A percentile compares a stretch with the other conserved stretches of the same genome.
Evolutionary conservation across 208 protist genomes (phyloP).

Genomic region (Crithidia mellificae): DNA sequence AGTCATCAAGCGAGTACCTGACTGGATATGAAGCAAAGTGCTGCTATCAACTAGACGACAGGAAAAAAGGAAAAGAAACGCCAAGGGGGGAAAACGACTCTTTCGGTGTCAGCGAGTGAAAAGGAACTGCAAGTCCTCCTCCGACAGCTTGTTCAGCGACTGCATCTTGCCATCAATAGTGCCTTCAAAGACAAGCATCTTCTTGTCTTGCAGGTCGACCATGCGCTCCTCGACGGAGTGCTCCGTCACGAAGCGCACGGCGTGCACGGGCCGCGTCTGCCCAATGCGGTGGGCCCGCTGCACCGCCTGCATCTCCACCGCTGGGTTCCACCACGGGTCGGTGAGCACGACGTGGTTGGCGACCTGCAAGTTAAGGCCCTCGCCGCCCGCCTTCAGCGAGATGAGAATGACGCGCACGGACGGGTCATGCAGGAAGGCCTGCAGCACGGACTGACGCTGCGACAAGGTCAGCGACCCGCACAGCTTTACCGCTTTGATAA

Average conservation of each 20-base stretch:
- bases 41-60: neutral
- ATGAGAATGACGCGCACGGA: slow-evolving; percentile 96
- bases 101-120: slow-evolving; percentile 63
- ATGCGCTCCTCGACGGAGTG: slow-evolving; percentile 91
- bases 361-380: slow-evolving; percentile 98
- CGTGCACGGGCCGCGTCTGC: slow-evolving; percentile 95
- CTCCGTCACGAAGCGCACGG: slow-evolving; percentile 96
- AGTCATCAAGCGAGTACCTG: no score
- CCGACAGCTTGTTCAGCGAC: slow-evolving; percentile 77
- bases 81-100: neutral
- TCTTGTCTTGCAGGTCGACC: slow-evolving; percentile 92
- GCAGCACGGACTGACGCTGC: slow-evolving; percentile 80
- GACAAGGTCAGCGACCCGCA: slow-evolving; percentile 88
- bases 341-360: slow-evolving; percentile 98
- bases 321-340: slow-evolving; percentile 98
- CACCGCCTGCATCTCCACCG: slow-evolving; percentile 98
- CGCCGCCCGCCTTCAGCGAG: slow-evolving; percentile 97
- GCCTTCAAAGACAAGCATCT: slow-evolving; percentile 93
- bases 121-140: slow-evolving; percentile 90
- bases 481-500: slow-evolving; percentile 87
- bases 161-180: slow-evolving; percentile 91
- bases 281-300: slow-evolving; percentile 98
- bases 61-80: neutral
- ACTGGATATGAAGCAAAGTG: neutral
- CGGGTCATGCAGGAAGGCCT: slow-evolving; percentile 81